These are phyloP conservation scores for Saussurea involucrata DNA, from an alignment of 129 eudicot genomes.

Conservation along the genomic window DNA sequence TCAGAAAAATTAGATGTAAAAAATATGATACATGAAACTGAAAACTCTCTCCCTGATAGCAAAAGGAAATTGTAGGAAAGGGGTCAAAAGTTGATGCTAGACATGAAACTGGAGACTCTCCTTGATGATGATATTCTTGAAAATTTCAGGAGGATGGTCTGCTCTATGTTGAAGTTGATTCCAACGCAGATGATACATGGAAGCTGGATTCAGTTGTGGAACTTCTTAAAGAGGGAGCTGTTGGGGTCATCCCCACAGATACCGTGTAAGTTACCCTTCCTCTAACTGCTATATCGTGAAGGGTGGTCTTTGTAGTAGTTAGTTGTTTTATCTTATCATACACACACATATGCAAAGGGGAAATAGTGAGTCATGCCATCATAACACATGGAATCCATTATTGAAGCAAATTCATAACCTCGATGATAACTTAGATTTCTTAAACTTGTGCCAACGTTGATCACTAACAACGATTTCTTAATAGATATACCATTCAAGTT, in stretches of 20 bases:
- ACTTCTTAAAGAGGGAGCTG: constrained; percentile 78
- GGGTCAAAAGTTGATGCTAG: not conserved
- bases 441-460: not conserved
- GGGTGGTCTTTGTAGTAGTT: not conserved
- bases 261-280: constrained; percentile 53
- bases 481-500: not conserved
- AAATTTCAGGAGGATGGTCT: constrained; percentile 49
- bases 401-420: not conserved
- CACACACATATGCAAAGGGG: not conserved
- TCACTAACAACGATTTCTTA: not conserved
- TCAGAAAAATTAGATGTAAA: not conserved
- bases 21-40: not conserved
- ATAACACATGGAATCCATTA: not conserved
- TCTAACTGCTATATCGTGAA: not conserved
- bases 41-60: not conserved
- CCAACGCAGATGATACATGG: constrained; percentile 70
- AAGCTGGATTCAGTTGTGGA: constrained; percentile 74
- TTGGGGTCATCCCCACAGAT: constrained; percentile 98
- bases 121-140: not conserved
- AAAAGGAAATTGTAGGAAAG: not conserved
- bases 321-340: not conserved
- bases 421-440: not conserved
- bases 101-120: not conserved
- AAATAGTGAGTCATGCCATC: not conserved
- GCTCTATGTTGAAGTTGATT: constrained; percentile 74